phyloP scores from a whole-genome alignment of 345 rosid genomes.

The Dipteronia sinensis region DNA sequence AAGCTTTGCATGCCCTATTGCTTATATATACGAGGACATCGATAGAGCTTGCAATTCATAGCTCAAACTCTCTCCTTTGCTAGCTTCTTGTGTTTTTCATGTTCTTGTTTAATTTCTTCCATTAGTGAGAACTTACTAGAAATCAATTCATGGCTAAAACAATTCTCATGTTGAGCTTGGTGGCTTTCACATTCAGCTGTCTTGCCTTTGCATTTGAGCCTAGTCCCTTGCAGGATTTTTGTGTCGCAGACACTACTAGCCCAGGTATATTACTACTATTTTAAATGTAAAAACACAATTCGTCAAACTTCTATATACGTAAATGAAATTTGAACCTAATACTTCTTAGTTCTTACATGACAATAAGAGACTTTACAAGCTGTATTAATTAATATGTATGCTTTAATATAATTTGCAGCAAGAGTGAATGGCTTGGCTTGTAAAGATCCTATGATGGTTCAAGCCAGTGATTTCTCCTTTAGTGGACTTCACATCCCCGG shows the following conservation, averaged over 20 bases:
- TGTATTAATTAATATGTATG: not conserved
- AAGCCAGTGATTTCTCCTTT: constrained; percentile 14
- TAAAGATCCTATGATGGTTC: not conserved
- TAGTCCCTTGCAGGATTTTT: constrained; percentile 8
- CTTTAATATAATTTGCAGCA: not conserved
- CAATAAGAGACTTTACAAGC: no score
- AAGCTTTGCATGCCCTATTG: not conserved
- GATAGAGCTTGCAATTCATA: not conserved
- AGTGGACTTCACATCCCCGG: constrained; percentile 13
- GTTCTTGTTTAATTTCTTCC: no score
- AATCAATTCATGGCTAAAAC: not conserved
- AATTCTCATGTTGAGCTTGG: no score
- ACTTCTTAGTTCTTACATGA: no score
- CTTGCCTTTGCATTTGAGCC: constrained; percentile 8
- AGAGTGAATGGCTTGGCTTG: constrained; percentile 16
- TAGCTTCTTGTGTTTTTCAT: not conserved
- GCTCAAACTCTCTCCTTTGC: no score
- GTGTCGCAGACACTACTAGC: not conserved
- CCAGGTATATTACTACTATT: not conserved
- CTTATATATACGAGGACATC: not conserved
- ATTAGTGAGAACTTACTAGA: no score
- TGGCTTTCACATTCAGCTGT: constrained; percentile 3
- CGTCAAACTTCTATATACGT: no score
- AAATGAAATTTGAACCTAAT: no score
- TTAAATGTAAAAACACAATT: no score